These are phyloP conservation scores for Syncephalis fuscata DNA, from an alignment of 371 early-diverging fungal genomes.

Conservation along the genomic window DNA sequence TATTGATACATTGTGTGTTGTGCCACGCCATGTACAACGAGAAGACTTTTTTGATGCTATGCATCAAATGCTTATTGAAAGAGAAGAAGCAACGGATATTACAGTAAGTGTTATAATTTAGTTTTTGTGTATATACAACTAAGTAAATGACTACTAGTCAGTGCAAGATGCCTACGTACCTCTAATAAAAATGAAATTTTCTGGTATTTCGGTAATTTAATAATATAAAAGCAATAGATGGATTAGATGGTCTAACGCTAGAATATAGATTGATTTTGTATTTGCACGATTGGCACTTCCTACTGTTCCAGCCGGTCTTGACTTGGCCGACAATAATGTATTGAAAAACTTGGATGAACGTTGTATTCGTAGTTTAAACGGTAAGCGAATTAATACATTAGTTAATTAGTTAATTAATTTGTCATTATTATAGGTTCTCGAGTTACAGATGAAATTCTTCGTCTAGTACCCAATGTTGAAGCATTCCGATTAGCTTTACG, in stretches of 20 bases:
- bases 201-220: constrained; percentile 78
- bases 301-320: constrained; percentile 72
- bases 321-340: constrained; percentile 74
- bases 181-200: constrained; percentile 90
- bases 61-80: constrained; percentile 65
- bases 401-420: neutral
- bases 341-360: constrained; percentile 88
- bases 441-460: constrained; percentile 96
- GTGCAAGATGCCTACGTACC: constrained; percentile 97
- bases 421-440: constrained; percentile 48
- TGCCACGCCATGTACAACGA: constrained; percentile 83
- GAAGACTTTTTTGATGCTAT: constrained; percentile 94
- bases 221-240: too few species aligned
- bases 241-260: too few species aligned
- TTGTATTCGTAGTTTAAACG: constrained; percentile 91
- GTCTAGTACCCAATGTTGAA: constrained; percentile 85
- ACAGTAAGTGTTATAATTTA: constrained; percentile 27
- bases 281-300: constrained; percentile 77
- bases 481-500: constrained; percentile 86
- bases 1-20: constrained; percentile 98
- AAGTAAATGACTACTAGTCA: constrained; percentile 15
- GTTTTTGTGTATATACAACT: neutral
- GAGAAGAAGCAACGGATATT: constrained; percentile 79
- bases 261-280: constrained; percentile 85
- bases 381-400: constrained; percentile 13